Evolutionary conservation across 257 asterid genomes (phyloP).

Genomic region (Solanum etuberosum): DNA sequence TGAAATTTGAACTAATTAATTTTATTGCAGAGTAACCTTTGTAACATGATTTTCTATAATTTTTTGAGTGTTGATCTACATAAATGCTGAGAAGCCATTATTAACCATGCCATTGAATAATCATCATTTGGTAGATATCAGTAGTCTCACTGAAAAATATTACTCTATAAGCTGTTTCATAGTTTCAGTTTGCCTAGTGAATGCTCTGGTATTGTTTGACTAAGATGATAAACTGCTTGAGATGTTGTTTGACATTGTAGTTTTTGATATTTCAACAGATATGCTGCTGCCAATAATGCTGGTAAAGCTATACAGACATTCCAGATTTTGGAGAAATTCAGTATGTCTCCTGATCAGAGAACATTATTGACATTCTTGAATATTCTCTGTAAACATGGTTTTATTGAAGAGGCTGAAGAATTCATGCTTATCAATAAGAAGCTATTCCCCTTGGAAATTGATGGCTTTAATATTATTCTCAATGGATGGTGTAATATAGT

Average conservation of each 20-base stretch:
- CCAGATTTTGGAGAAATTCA: slow-evolving; percentile 67
- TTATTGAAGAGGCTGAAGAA: slow-evolving; percentile 90
- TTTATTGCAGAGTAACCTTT: background rate
- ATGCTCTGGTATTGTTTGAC: background rate
- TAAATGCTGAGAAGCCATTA: background rate
- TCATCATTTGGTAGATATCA: background rate
- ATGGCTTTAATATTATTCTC: slow-evolving; percentile 74
- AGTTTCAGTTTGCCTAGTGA: background rate
- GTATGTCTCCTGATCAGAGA: slow-evolving; percentile 56
- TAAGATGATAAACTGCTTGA: background rate
- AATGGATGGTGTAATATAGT: slow-evolving; percentile 75
- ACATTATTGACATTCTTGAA: slow-evolving; percentile 48
- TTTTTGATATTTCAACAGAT: slow-evolving; percentile 23
- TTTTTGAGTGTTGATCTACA: background rate
- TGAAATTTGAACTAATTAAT: background rate
- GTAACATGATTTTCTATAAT: background rate
- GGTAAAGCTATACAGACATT: slow-evolving; percentile 70
- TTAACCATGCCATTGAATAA: background rate
- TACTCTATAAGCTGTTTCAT: background rate
- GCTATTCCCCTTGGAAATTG: slow-evolving; percentile 70
- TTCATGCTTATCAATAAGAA: slow-evolving; percentile 66
- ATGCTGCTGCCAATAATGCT: slow-evolving; percentile 53
- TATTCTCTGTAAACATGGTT: slow-evolving; percentile 69
- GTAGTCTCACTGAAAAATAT: background rate
- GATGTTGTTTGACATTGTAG: background rate